Evolutionary conservation across 1,284 basidiomycete genomes (phyloP), one percentile per base, ranked within the genome.

Genomic region (Kwoniella shivajii): DNA sequence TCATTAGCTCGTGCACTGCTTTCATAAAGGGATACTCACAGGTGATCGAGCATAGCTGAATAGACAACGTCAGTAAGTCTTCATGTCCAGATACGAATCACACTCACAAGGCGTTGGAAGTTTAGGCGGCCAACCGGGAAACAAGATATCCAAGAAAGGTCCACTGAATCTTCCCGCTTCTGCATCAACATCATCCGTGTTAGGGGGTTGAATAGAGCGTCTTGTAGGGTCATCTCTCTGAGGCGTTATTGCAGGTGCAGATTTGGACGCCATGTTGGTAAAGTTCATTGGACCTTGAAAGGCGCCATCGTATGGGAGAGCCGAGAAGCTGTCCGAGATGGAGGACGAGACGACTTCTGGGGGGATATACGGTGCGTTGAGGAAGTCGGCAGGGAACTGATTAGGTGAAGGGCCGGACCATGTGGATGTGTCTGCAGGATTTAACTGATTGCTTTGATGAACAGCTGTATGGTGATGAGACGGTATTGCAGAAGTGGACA

Each of bases 101-200:
- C 2, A 60, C 63, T 47, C 39, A 65, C 60, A 51, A 6, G 72
- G 76, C 2, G 70, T 64, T 0, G 76, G 74, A 16, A 78, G 59
- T 4, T 64, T 64, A 9, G 67, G 62, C 5, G 72, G 68, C 76
- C 76, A 78, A 0, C 73, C 74, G 5, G 74, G 74, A 66, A 68
- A 75, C 5, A 77, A 43, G 9, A 75, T 44, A 18, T 70, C 71
- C 36, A 69, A 41, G 37, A 68, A 67, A 1, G 57, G 56, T 16
- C 64, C 63, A n/a, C 64, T 59, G 26, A 65, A 36, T 18, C 59
- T 61, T 7, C 64, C 68, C 1, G 66, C 60, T 26, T 66, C 66
- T 6, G 31, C 56, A 50, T 60, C 59, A 14, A 63, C 46, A 13
- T 48, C 50, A 46, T 47, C 53, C n/a, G 30, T 24, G 10, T 26